These are phyloP conservation scores for Leccinum subrobustum DNA, from an alignment of 1,284 basidiomycete species.

Conservation along the genomic window DNA sequence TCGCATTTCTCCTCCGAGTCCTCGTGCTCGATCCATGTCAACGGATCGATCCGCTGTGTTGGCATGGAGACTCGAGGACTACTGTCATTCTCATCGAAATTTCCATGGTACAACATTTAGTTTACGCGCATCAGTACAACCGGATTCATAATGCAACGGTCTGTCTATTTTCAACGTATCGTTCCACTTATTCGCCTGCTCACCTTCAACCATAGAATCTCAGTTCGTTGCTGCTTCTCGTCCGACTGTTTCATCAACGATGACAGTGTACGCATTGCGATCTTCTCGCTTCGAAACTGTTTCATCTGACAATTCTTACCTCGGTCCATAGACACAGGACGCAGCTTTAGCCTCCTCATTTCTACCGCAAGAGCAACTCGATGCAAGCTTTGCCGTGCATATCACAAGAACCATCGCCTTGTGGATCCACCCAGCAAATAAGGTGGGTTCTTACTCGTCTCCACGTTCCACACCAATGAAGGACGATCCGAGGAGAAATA, in stretches of 20 bases:
- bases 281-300: background rate
- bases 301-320: background rate
- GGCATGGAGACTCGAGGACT: background rate
- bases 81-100: background rate
- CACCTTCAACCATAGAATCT: background rate
- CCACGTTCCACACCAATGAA: background rate
- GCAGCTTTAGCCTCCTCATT: background rate
- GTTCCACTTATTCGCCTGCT: background rate
- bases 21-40: background rate
- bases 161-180: background rate
- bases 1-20: background rate
- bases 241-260: background rate
- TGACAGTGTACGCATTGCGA: background rate
- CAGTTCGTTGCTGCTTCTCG: background rate
- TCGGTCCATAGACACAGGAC: background rate
- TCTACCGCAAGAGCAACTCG: background rate
- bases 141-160: background rate
- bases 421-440: background rate
- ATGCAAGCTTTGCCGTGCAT: background rate
- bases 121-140: background rate
- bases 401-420: background rate
- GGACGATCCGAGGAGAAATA: background rate
- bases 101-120: too few species aligned
- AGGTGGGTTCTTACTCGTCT: background rate
- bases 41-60: background rate